Percentiles rank a stretch among this genome's conserved stretches.
phyloP scores from a whole-genome alignment of 1,284 basidiomycete species.

The Trametes polyzona region DNA sequence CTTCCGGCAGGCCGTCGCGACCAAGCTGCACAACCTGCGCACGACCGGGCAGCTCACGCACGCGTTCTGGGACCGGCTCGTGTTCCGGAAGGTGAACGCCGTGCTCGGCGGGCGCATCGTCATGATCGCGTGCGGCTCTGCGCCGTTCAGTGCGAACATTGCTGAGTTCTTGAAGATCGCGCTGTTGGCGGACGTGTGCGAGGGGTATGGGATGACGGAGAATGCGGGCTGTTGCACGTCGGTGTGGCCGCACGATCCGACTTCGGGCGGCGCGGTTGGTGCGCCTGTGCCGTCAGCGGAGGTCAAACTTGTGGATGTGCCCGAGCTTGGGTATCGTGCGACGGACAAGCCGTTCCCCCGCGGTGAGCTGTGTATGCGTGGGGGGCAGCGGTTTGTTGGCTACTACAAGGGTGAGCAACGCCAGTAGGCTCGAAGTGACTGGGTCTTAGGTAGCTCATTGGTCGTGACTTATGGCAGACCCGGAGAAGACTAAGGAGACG shows the following conservation, averaged over 20 bases:
- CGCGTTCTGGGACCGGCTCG: conserved; percentile 86
- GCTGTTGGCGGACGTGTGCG: conserved; percentile 72
- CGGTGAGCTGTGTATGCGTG: conserved; percentile 85
- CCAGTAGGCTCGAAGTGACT: background rate
- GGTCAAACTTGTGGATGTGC: conserved; percentile 88
- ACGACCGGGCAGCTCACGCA: conserved; percentile 78
- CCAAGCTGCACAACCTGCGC: conserved; percentile 82
- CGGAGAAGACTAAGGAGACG: conserved; percentile 67
- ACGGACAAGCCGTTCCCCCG: conserved; percentile 91
- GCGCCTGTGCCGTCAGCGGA: conserved; percentile 76
- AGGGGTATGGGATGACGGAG: conserved; percentile 88
- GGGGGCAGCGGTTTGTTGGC: conserved; percentile 62
- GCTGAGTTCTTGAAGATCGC: conserved; percentile 86
- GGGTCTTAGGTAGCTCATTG: background rate
- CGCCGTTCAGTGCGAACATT: conserved; percentile 80
- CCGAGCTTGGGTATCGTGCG: conserved; percentile 85
- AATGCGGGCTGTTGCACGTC: conserved; percentile 64
- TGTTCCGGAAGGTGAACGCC: conserved; percentile 90
- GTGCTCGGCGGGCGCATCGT: conserved; percentile 81
- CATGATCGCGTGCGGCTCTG: conserved; percentile 78
- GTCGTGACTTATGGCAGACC: conserved; percentile 46
- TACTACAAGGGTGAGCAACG: conserved; percentile 71
- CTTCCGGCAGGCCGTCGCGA: conserved; percentile 79
- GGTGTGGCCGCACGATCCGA: conserved; percentile 58
- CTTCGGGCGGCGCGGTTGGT: conserved; percentile 77